phyloP scores from a whole-genome alignment of 1,139 yeast species.

The Sugiyamaella xylanicola region DNA sequence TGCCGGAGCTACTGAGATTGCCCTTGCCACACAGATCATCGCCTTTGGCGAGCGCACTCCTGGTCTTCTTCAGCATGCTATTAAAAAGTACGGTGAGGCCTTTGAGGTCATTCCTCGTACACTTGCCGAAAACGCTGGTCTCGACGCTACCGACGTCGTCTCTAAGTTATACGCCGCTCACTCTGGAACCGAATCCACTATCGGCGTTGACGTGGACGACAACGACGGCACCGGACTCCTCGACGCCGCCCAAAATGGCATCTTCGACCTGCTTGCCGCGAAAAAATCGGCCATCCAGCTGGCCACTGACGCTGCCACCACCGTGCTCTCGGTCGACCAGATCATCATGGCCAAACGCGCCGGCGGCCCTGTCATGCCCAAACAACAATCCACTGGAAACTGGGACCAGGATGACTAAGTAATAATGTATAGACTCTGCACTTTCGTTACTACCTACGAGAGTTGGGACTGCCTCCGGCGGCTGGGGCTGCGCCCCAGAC shows the following conservation, averaged over 20 bases:
- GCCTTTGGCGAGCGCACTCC: slow-evolving; percentile 92
- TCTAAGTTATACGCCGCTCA: slow-evolving; percentile 90
- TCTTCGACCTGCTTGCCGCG: slow-evolving; percentile 77
- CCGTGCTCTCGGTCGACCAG: slow-evolving; percentile 87
- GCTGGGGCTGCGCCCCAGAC: slow-evolving; percentile 3
- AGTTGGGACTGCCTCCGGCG: not conserved
- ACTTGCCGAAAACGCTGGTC: slow-evolving; percentile 91
- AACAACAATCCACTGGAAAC: slow-evolving; percentile 86
- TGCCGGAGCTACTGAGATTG: slow-evolving; percentile 96
- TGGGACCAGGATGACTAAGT: slow-evolving; percentile 92
- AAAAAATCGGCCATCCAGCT: slow-evolving; percentile 87
- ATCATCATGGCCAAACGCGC: slow-evolving; percentile 94
- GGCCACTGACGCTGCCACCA: slow-evolving; percentile 94
- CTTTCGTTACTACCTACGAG: not conserved
- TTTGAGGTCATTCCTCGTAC: slow-evolving; percentile 93
- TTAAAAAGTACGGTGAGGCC: slow-evolving; percentile 90
- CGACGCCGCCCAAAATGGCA: slow-evolving; percentile 68
- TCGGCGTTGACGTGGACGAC: slow-evolving; percentile 64
- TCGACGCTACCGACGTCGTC: slow-evolving; percentile 83
- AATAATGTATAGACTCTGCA: slow-evolving; percentile 5
- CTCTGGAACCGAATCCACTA: slow-evolving; percentile 45
- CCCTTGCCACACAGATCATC: slow-evolving; percentile 75
- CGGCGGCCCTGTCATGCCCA: slow-evolving; percentile 94
- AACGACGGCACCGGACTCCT: slow-evolving; percentile 64
- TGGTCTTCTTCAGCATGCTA: slow-evolving; percentile 89